Evolutionary conservation across 176 grass and related monocot species (phyloP), one percentile per base, ranked within the genome.

Genomic region (Paspalum notatum): DNA sequence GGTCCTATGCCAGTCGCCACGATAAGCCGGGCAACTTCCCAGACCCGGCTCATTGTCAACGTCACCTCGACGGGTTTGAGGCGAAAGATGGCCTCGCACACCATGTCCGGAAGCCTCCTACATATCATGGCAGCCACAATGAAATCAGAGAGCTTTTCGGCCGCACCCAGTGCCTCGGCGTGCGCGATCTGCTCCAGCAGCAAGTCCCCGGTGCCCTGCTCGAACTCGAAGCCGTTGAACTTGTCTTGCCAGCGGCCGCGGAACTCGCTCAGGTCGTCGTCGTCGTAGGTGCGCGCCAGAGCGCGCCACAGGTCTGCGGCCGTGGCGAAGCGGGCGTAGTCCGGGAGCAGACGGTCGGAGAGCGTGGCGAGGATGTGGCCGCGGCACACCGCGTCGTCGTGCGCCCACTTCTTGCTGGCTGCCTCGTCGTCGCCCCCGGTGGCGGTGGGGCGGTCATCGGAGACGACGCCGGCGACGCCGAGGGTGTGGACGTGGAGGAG

Each of bases 361-460:
- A 76, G 66, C 86, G 10, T 27, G 68, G 51, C 67, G 22, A 71
- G 68, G 83, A 80, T 62, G 83, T 86, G 83, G 66, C 83, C 75
- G 20, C 83, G 83, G 68, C 62, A 87, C 8, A 87, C 13, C 1
- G 79, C 62, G 71, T 87, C 71, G 85, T 82, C 78, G 51, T 8
- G 61, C 9, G 16, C 69, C 85, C 77, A 70, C 16, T 50, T 60
- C 57, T 55, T 46, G 41, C 27, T 11, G 3, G 70, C 69, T 5
- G 7, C 57, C 22, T 60, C 15, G 42, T 15, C 66, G 66, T 24
- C 66, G 11, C 1, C n/a, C n/a, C n/a, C 42, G 18, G 12, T 20
- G n/a, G 1, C 24, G 8, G 54, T 21, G 40, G 78, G 65, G 2
- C 57, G 54, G 20, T 53, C 46, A 1, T 71, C 56, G 55, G 6